These are phyloP conservation scores for Mortierella sp. DNA, from an alignment of 371 early-diverging fungal genomes.

Conservation along the genomic window DNA sequence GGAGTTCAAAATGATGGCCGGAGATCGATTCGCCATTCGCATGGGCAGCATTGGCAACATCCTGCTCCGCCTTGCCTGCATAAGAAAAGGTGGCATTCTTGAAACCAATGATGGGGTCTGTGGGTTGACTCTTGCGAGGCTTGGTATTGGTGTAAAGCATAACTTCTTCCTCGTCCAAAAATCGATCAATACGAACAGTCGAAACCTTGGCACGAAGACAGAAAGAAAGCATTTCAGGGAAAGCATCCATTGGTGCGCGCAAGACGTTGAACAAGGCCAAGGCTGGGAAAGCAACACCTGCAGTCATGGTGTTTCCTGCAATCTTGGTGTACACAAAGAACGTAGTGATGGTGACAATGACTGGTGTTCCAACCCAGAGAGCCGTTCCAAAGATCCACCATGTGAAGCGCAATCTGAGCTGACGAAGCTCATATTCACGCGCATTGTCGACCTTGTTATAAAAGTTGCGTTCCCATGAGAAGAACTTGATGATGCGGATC, in stretches of 20 bases:
- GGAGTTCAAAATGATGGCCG: slow-evolving; percentile 58
- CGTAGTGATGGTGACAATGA: slow-evolving; percentile 71
- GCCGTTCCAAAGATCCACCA: slow-evolving; percentile 66
- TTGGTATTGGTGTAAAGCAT: slow-evolving; percentile 48
- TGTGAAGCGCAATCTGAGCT: slow-evolving; percentile 64
- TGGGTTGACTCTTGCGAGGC: slow-evolving; percentile 52
- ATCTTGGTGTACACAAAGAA: slow-evolving; percentile 74
- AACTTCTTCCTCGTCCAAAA: slow-evolving; percentile 82
- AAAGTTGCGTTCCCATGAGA: slow-evolving; percentile 83
- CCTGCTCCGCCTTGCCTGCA: slow-evolving; percentile 42
- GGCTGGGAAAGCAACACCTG: slow-evolving; percentile 66
- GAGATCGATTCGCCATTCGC: slow-evolving; percentile 16
- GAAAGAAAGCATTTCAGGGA: slow-evolving; percentile 67
- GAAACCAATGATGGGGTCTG: slow-evolving; percentile 59
- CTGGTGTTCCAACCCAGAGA: slow-evolving; percentile 77
- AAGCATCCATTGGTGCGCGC: slow-evolving; percentile 69
- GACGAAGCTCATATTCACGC: slow-evolving; percentile 65
- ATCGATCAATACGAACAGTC: slow-evolving; percentile 73
- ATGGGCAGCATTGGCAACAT: slow-evolving; percentile 39
- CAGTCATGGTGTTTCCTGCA: slow-evolving; percentile 68
- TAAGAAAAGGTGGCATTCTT: slow-evolving; percentile 59
- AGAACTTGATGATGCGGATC: slow-evolving; percentile 77
- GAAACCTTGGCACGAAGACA: slow-evolving; percentile 73
- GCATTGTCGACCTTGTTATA: slow-evolving; percentile 61
- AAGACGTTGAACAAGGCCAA: slow-evolving; percentile 63